These are phyloP conservation scores for Flaveria trinervia DNA, from an alignment of 129 eudicot species.

Conservation along the genomic window DNA sequence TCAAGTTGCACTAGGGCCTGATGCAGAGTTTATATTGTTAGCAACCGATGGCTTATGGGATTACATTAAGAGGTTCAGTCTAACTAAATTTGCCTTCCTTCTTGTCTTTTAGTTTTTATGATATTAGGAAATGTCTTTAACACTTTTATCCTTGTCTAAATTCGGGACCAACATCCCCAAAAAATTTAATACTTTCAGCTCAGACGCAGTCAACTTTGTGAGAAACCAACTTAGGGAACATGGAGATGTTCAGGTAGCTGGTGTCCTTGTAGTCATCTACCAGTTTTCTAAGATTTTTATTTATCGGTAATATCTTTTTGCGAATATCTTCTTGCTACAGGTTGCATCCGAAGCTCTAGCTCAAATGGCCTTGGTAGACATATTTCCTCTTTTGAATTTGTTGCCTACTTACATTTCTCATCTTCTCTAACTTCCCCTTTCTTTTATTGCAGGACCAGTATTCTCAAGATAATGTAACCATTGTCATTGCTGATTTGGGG, in stretches of 20 bases:
- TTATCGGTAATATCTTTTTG: conserved; percentile 17
- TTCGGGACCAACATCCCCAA: conserved; percentile 17
- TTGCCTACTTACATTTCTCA: conserved; percentile 14
- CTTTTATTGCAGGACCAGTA: conserved; percentile 56
- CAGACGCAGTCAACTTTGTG: conserved; percentile 69
- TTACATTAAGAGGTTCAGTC: conserved; percentile 79
- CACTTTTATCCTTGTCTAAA: conserved; percentile 12
- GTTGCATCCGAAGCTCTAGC: conserved; percentile 96
- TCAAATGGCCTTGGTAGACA: conserved; percentile 69
- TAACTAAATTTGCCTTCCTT: neutral
- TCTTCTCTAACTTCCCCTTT: conserved; percentile 5
- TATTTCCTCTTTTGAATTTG: conserved; percentile 8
- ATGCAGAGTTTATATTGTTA: conserved; percentile 77
- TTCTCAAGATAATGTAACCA: conserved; percentile 91
- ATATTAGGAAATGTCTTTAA: neutral
- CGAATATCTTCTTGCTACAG: conserved; percentile 38
- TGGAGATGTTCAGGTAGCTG: conserved; percentile 88
- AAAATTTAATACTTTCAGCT: conserved; percentile 50
- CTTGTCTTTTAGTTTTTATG: neutral
- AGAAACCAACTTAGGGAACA: conserved; percentile 88
- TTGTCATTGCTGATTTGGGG: conserved; percentile 94
- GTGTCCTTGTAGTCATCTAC: conserved; percentile 5
- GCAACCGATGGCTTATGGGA: conserved; percentile 99
- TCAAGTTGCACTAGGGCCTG: conserved; percentile 66
- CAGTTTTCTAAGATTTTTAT: conserved; percentile 4